Evolutionary conservation across 768 basidiomycete species (phyloP), one percentile per base, ranked within the genome.

Genomic region (Trametes meyenii): DNA sequence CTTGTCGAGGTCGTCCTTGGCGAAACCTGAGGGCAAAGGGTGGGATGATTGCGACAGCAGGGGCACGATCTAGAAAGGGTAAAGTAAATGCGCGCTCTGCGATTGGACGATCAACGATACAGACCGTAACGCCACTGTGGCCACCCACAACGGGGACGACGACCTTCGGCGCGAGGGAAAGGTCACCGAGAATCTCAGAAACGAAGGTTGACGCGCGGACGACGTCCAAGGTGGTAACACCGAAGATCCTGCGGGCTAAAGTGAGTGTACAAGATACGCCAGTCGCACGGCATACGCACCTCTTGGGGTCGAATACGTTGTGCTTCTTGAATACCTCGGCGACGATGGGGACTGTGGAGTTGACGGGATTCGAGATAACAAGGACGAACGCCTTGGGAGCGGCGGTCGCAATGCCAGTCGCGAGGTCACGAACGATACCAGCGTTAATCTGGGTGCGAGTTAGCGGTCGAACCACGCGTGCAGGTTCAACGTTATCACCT

Each of bases 281-380:
- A 26, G 17, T 14, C 44, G 29, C 14, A 44, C 44, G 26, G 36
- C 16, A 48, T 52, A 67, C 79, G 42, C 73, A 94, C 96, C 85
- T 85, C 81, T 91, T 97, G 65, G 94, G 90, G 75, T 99, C 87
- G 73, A 90, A 98, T 29, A 93, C 90, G 46, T 87, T 88, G 66
- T 89, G 84, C 76, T 93, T 89, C 86, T 96, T 99, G 80, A 96
- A 85, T 39, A 96, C 89, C 76, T 98, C 96, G 16, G 86, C 94
- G 48, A 94, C 94, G 71, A 99, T 93, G 50, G 97, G 97, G 40
- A 98, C 96, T 40, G 97, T 98, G 44, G 96, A 98, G 85, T 99
- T 98, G 73, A 99, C 96, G 35, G 97, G 97, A 82, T 99, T 99
- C 69, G 97, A 96, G 76, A 99, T 98, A 67, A 99, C 95, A 50